phyloP scores from a whole-genome alignment of 148 eudicot genomes.

The Gaultheria prostrata region DNA sequence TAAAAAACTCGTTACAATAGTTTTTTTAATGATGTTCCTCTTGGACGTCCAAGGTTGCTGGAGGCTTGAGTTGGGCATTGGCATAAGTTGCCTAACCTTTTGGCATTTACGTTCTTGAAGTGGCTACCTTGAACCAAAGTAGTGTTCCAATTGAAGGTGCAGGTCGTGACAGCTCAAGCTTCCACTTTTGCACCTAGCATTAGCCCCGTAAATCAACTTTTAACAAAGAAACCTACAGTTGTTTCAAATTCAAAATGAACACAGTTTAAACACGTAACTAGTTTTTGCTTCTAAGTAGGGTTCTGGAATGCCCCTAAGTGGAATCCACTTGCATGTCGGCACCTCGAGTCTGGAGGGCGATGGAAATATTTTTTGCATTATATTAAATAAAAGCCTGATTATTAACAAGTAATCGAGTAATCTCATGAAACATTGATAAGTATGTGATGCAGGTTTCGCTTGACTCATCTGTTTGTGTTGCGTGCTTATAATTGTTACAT shows the following conservation, averaged over 20 bases:
- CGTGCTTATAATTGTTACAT: not conserved
- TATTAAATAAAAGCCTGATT: not conserved
- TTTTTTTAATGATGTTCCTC: not conserved
- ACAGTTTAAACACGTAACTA: not conserved
- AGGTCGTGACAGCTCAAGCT: not conserved
- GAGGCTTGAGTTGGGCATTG: not conserved
- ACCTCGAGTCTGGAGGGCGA: not conserved
- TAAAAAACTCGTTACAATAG: not conserved
- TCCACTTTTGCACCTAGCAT: not conserved
- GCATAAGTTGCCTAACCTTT: not conserved
- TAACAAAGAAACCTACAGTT: not conserved
- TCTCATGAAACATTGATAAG: not conserved
- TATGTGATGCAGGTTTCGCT: not conserved
- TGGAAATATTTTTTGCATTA: not conserved
- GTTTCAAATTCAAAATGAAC: not conserved
- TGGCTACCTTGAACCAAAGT: not conserved
- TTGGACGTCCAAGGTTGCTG: not conserved
- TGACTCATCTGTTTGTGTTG: not conserved
- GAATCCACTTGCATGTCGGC: not conserved
- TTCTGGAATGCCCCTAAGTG: not conserved
- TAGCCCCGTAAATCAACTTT: not conserved
- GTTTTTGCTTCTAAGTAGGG: not conserved
- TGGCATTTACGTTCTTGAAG: not conserved
- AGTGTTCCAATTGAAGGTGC: not conserved
- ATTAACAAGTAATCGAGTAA: not conserved